Conservation (phyloP, 192 early-diverging fungal genomes). For the Podila epicladia region DNA sequence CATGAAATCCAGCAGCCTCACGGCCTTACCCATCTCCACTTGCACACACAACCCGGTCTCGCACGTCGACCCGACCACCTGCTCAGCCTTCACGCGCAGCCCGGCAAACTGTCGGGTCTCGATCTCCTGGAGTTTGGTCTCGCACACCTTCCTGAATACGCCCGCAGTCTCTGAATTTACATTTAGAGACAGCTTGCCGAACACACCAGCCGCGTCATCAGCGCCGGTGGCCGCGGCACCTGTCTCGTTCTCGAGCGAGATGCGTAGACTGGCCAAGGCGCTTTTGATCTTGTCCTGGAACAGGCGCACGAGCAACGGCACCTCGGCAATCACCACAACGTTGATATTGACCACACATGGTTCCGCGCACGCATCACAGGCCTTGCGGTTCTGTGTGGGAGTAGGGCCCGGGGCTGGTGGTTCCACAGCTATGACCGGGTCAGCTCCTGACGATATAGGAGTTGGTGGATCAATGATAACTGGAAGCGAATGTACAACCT, state of each 20-base stretch:
- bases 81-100: neutral
- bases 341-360: conserved; percentile 7
- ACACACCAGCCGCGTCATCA: neutral
- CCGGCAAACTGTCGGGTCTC: neutral
- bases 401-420: neutral
- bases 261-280: neutral
- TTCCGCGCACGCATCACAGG: conserved; percentile 11
- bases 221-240: neutral
- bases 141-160: neutral
- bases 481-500: neutral
- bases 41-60: conserved; percentile 4
- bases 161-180: neutral
- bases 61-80: neutral
- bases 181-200: neutral
- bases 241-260: conserved; percentile 4
- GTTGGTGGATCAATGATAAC: neutral
- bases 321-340: conserved; percentile 4
- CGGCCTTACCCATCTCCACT: conserved; percentile 2
- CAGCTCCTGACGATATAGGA: no score
- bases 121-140: neutral
- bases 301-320: neutral
- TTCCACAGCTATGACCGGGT: neutral
- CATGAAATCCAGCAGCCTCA: conserved; percentile 16
- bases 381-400: neutral
- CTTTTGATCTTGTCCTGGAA: conserved; percentile 14